These are phyloP conservation scores for Suhomyces faveliae DNA, from an alignment of 805 yeast species.

Conservation along the genomic window DNA sequence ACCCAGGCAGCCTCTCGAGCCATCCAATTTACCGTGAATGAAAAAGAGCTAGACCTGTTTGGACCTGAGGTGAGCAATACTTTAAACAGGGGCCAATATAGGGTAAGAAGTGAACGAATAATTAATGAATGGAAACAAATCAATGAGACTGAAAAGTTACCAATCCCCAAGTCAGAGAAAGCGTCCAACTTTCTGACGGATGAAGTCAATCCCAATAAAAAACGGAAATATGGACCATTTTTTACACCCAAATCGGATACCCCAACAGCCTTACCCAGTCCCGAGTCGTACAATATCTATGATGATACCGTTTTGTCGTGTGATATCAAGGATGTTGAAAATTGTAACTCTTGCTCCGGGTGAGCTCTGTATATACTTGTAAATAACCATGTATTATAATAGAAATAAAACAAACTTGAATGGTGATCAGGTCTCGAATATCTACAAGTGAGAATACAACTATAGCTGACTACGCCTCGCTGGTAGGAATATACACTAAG, in stretches of 20 bases:
- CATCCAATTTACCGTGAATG: conserved; percentile 71
- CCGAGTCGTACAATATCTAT: conserved; percentile 25
- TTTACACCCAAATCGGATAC: conserved; percentile 8
- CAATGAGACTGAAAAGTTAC: background rate
- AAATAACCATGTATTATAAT: background rate
- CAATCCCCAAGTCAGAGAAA: no score
- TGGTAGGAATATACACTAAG: no score
- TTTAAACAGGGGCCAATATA: background rate
- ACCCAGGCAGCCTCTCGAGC: conserved; percentile 91
- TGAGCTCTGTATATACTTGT: conserved; percentile 2
- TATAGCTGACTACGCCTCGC: no score
- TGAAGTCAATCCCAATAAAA: background rate
- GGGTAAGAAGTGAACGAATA: background rate
- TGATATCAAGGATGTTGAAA: conserved; percentile 21
- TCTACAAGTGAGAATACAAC: no score
- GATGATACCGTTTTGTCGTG: conserved; percentile 37
- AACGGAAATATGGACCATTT: background rate
- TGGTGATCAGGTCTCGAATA: no score
- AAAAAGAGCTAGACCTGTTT: conserved; percentile 19
- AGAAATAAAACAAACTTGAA: no score
- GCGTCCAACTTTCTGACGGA: no score
- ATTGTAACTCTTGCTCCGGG: conserved; percentile 27
- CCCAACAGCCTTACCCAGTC: conserved; percentile 6
- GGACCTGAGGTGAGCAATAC: background rate
- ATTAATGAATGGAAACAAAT: background rate